Evolutionary conservation across 805 yeast genomes (phyloP).

Genomic region (Blastobotrys parvus): DNA sequence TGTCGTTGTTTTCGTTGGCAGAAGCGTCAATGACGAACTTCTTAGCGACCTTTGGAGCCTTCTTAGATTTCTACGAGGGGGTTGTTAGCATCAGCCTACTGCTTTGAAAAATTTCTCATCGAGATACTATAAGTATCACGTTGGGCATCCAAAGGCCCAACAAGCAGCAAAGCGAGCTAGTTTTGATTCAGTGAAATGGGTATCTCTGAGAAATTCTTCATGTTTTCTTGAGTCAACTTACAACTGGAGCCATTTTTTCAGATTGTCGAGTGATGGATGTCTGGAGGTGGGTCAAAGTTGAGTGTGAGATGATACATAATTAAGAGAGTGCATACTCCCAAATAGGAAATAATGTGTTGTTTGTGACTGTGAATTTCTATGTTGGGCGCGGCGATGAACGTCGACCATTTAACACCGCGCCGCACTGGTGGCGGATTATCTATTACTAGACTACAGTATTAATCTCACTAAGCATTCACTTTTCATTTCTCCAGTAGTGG

Average conservation of each 20-base stretch:
- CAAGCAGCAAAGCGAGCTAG: conserved; percentile 35
- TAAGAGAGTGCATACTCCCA: too few relatives aligned
- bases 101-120: conserved; percentile 28
- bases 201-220: neutral
- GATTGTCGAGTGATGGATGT: too few relatives aligned
- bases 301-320: too few relatives aligned
- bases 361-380: too few relatives aligned
- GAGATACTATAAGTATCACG: neutral
- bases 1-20: conserved; percentile 94
- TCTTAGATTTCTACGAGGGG: conserved; percentile 56
- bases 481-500: too few relatives aligned
- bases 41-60: conserved; percentile 44
- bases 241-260: conserved; percentile 81
- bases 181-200: neutral
- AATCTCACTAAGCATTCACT: too few relatives aligned
- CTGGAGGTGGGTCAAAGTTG: too few relatives aligned
- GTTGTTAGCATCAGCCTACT: conserved; percentile 60
- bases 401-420: too few relatives aligned
- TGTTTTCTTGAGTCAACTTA: conserved; percentile 39
- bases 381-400: too few relatives aligned
- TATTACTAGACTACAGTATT: too few relatives aligned
- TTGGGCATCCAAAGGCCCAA: conserved; percentile 7
- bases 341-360: too few relatives aligned
- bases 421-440: too few relatives aligned
- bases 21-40: conserved; percentile 87